Evolutionary conservation across 352 stramenopile species (phyloP), one percentile per base, ranked within the genome.

Genomic region (Pythium folliculosum): DNA sequence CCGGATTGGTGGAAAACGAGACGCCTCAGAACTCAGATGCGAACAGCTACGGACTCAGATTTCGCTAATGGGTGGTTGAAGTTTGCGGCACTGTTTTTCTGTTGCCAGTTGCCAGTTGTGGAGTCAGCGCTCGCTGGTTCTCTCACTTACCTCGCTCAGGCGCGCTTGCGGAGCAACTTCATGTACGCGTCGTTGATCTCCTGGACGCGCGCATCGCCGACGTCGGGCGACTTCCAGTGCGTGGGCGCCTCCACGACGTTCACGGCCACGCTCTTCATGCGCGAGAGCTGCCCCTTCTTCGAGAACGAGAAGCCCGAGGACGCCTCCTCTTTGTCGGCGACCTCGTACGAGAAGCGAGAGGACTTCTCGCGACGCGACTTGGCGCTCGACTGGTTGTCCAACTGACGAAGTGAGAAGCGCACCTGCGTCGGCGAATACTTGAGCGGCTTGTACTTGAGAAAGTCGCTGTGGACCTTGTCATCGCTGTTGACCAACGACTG

Each of bases 371-470:
- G 51, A 2, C 60, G 60, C 13, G 48, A 51, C 59, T 65, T 65
- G 27, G 54, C 14, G 9, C 56, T n/a, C 25, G 51, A 44, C 37
- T 52, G 49, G 19, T 44, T 58, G 48, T 69, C 67, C 23, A 73
- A 43, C 21, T 69, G 67, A 23, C 67, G 73, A 49, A 90, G 57
- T 1, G 84, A 89, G 22, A 80, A 82, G 10, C 77, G 84, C 10
- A 70, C 48, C 27, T 84, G 73, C 13, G 78, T 71, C 35, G 81
- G 73, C 5, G 79, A 88, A 63, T 92, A 92, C 64, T 87, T 78
- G 19, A 92, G 69, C 3, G 84, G 84, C 63, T 92, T 92, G 74
- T 92, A 92, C 69, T 90, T 92, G 61, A 90, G 22, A 38, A 48
- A 69, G 40, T 73, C 77, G 22, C 60, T 58, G 44, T 53, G 63